Base-by-base conservation (phyloP, 306 rosid genomes). In the Purshia tridentata region DNA sequence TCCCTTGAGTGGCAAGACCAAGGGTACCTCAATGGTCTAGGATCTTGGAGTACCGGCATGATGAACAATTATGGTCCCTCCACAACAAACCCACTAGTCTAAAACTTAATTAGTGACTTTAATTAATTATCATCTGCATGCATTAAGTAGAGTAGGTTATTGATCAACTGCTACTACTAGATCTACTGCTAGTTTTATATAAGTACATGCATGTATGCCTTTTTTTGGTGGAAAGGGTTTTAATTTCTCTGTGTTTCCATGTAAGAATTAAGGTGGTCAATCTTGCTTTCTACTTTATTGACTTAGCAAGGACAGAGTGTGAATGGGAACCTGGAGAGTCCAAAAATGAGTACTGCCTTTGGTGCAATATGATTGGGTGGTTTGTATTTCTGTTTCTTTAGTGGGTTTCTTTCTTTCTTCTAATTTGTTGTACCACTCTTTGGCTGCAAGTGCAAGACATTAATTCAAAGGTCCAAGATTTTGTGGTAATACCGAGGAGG, bases 1-100 rank as follows among this genome's bases (percentile, higher is more conserved):
- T 85, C 98, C 48, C 85, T 91, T 76, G 99, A 94, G 73, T 94
- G 99, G 99, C 97, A 88, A 80, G 97, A 94, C 62, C 96, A 88
- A n/a, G 91, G 89, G 11, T 93, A 87, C 74, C 58, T 83, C 49
- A 84, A 85, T 15, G 86, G 90, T 62, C 74, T 88, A 12, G 96
- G 92, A 70, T 80, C 96, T 49, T 91, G 94, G 89, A 68, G 91
- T 87, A 57, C 83, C 44, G 88, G 89, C 51, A 84, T 90, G 83
- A 84, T 92, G 77, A 90, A 86, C 69, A 94, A 86, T 70, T 88
- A 89, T 65, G 96, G 88, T 65, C 81, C 93, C 11, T 80, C 97
- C 16, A 71, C 93, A 8, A 83, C 93, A 63, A 89, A 89, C 67
- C 85, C 90, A 35, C 69, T 88, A 81, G 86, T 89, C 65, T 92